Evolutionary conservation across 2,329 filamentous ascomycete species (phyloP), one percentile per base, ranked within the genome.

Genomic region (Chaetomiaceae sp.): DNA sequence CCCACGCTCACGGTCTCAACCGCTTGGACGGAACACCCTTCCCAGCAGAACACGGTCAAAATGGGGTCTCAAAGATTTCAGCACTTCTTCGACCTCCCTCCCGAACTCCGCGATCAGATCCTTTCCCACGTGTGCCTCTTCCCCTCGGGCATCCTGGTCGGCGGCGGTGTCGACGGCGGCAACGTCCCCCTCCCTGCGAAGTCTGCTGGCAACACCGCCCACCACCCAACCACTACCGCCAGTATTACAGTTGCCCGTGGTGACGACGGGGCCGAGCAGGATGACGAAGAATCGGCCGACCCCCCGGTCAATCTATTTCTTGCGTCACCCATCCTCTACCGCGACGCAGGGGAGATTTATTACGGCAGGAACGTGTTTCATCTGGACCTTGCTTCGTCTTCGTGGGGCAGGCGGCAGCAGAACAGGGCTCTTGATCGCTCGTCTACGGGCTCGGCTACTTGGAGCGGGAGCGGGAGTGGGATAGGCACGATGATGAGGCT

Each of bases 61-160:
- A 54, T 47, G 51, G 16, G 30, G 5, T 8, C 44, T 9, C 20
- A 6, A 12, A 33, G 4, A 17, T 64, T 64, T 33, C 48, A 57
- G 20, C 51, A 53, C 39, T 65, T 65, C 43, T 64, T 64, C 21
- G 61, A 65, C 48, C 58, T 66, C 12, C 63, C 63, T 9, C 38
- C 55, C 8, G 63, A 66, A 50, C 55, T 66, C 16, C 62, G 62
- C 27, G 59, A 62, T 16, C 57, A 62, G 39, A 63, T 66, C 39
- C 51, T 65, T 14, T 48, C 54, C 5, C 51, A 62, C 42, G 41
- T 64, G 30, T 61, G 61, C 50, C 25, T 60, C 39, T 48, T 56
- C 31, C 57, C 51, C 10, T 41, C 55, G 1, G 59, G 56, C 16
- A 49, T 65, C 39, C 27, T 52, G 17, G 53, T 64, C 14, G 55